Percentiles rank a stretch among this genome's conserved stretches.
Conservation (phyloP, 805 yeast genomes). For the Schizosaccharomyces cryophilus region DNA sequence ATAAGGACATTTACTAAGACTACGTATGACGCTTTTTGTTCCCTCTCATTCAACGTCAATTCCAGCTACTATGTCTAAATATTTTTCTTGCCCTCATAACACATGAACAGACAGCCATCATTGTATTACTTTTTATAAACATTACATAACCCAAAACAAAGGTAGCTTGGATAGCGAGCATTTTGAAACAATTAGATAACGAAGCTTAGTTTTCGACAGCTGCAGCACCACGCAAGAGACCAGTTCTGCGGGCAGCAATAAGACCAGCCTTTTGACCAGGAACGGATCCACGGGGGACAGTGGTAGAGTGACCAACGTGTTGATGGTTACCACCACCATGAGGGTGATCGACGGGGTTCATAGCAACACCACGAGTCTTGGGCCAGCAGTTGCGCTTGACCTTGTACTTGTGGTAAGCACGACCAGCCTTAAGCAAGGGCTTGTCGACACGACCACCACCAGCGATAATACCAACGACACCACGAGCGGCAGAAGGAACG, state of each 20-base stretch:
- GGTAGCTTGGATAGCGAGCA: too few relatives aligned
- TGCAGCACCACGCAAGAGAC: slow-evolving; percentile 99
- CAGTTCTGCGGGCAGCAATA: slow-evolving; percentile 99
- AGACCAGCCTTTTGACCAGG: slow-evolving; percentile 99
- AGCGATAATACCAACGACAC: slow-evolving; percentile 98
- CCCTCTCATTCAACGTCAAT: too few relatives aligned
- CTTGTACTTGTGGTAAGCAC: slow-evolving; percentile 98
- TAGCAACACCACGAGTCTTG: slow-evolving; percentile 99
- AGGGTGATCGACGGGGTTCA: slow-evolving; percentile 99
- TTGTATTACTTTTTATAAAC: slow-evolving; percentile 6
- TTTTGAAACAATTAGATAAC: background rate
- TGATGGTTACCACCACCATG: slow-evolving; percentile 99
- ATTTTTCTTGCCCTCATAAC: too few relatives aligned
- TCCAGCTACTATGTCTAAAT: too few relatives aligned
- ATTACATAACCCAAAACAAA: slow-evolving; percentile 5
- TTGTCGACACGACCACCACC: slow-evolving; percentile 99
- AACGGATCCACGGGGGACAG: slow-evolving; percentile 97
- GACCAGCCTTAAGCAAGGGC: slow-evolving; percentile 99
- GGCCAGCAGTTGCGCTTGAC: slow-evolving; percentile 99
- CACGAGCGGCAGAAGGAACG: slow-evolving; percentile 88
- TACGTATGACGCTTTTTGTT: too few relatives aligned
- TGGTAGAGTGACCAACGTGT: slow-evolving; percentile 98
- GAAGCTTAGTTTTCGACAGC: slow-evolving; percentile 42
- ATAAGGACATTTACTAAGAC: too few relatives aligned
- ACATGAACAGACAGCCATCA: background rate